Percentiles rank a stretch among this genome's conserved stretches.
Evolutionary conservation across 176 grass and related monocot genomes (phyloP).

Genomic region (Chrysopogon serrulatus): DNA sequence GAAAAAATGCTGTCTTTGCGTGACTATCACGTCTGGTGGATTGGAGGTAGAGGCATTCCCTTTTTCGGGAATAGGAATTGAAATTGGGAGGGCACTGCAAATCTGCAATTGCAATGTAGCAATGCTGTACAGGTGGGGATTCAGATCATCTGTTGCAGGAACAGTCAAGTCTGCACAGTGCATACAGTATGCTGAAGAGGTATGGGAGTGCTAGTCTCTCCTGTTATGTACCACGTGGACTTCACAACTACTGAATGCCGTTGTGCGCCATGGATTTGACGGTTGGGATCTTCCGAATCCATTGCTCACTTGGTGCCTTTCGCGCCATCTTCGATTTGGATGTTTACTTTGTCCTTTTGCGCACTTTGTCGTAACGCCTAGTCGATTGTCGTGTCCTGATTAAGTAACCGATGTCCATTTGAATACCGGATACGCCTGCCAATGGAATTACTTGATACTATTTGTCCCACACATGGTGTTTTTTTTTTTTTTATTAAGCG

Average conservation of each 20-base stretch:
- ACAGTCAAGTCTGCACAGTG: not conserved
- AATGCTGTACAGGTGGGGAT: not conserved
- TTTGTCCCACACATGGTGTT: not conserved
- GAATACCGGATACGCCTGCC: not conserved
- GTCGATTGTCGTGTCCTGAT: not conserved
- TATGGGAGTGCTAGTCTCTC: not conserved
- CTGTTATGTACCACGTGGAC: not conserved
- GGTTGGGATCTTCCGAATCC: not conserved
- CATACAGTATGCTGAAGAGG: not conserved
- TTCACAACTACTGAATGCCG: not conserved
- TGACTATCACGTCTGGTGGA: not conserved
- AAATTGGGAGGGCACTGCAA: not conserved
- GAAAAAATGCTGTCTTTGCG: not conserved
- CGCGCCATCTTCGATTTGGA: not conserved
- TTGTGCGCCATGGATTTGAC: not conserved
- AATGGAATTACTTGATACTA: not conserved
- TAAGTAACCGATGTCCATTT: not conserved
- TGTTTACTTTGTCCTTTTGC: not conserved
- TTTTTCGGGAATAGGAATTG: not conserved
- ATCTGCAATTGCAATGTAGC: not conserved
- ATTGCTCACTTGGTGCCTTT: not conserved
- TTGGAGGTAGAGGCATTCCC: not conserved
- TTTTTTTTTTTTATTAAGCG: not conserved
- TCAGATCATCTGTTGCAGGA: not conserved
- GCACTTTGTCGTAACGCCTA: not conserved